Conservation (phyloP, 192 early-diverging fungal species). For the Coemansia sp. region DNA sequence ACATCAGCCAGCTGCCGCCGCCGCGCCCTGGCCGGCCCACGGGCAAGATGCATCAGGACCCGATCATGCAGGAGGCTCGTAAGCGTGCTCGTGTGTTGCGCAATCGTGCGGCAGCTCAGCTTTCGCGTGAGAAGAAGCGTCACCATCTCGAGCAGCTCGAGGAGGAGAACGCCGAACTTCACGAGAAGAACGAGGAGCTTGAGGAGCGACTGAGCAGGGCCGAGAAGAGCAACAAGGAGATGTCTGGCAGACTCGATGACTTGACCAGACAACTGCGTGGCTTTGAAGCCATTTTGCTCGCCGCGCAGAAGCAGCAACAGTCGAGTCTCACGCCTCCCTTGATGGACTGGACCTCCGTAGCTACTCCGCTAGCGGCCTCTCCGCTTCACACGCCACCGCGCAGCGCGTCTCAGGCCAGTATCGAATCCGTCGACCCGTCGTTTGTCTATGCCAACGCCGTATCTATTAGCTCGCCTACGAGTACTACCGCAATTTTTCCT, state of each 20-base stretch:
- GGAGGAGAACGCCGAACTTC: constrained; percentile 70
- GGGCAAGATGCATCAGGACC: constrained; percentile 43
- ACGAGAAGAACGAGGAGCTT: constrained; percentile 50
- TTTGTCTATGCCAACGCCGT: constrained; percentile 36
- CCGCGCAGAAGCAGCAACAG: constrained; percentile 29
- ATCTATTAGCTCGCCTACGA: constrained; percentile 6
- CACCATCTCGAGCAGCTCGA: constrained; percentile 82
- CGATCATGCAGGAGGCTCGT: constrained; percentile 57
- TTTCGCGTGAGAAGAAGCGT: constrained; percentile 88
- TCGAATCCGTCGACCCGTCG: constrained; percentile 18
- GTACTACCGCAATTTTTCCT: neutral
- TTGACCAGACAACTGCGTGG: constrained; percentile 52
- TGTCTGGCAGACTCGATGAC: constrained; percentile 42
- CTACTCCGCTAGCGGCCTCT: constrained; percentile 35
- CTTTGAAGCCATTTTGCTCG: constrained; percentile 43
- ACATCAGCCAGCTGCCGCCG: constrained; percentile 44
- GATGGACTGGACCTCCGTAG: constrained; percentile 39
- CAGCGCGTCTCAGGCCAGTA: constrained; percentile 17
- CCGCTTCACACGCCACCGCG: constrained; percentile 26
- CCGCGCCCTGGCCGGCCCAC: constrained; percentile 53
- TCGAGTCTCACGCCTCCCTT: constrained; percentile 16
- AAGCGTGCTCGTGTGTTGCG: constrained; percentile 81
- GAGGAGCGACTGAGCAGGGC: constrained; percentile 46
- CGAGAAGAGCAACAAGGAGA: constrained; percentile 37
- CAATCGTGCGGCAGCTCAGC: constrained; percentile 86